These are phyloP conservation scores for Sordariomycetes sp. DNA, from an alignment of 2,329 filamentous ascomycete species.

Conservation along the genomic window DNA sequence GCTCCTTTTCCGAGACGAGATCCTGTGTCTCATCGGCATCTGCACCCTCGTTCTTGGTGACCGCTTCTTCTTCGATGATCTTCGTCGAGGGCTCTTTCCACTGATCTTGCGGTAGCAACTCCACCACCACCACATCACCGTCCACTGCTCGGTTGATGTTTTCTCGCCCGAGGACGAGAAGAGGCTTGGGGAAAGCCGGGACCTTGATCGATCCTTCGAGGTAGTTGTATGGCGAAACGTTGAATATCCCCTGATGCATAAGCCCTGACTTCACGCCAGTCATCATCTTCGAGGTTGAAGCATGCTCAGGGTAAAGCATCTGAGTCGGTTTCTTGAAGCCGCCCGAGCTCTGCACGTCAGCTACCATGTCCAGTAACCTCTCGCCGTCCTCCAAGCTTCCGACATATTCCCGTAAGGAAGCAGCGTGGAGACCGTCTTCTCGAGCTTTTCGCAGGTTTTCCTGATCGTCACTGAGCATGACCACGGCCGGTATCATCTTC, in stretches of 20 bases:
- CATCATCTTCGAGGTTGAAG: constrained; percentile 83
- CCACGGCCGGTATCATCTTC: constrained; percentile 60
- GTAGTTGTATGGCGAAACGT: constrained; percentile 96
- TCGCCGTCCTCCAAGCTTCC: constrained; percentile 74
- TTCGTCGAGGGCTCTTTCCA: constrained; percentile 96
- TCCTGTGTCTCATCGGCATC: constrained; percentile 69
- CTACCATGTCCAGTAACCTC: constrained; percentile 86
- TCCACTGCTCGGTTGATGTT: constrained; percentile 93
- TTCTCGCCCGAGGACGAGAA: constrained; percentile 83
- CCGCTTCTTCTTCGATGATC: constrained; percentile 85
- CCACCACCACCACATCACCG: constrained; percentile 86
- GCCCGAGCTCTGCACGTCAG: constrained; percentile 62
- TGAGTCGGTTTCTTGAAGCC: constrained; percentile 53
- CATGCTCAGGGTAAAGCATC: constrained; percentile 83
- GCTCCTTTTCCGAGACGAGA: constrained; percentile 82
- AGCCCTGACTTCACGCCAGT: constrained; percentile 84
- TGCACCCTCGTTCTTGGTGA: constrained; percentile 90
- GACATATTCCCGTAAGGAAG: constrained; percentile 71
- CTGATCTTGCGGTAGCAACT: constrained; percentile 86
- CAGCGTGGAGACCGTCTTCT: constrained; percentile 61
- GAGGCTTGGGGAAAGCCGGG: constrained; percentile 77
- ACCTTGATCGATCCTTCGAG: constrained; percentile 88
- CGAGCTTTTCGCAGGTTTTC: constrained; percentile 80
- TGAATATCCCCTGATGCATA: constrained; percentile 91
- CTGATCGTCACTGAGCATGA: constrained; percentile 91